Evolutionary conservation across 2,329 filamentous ascomycete species (phyloP).

Genomic region (Juglanconis oblonga): DNA sequence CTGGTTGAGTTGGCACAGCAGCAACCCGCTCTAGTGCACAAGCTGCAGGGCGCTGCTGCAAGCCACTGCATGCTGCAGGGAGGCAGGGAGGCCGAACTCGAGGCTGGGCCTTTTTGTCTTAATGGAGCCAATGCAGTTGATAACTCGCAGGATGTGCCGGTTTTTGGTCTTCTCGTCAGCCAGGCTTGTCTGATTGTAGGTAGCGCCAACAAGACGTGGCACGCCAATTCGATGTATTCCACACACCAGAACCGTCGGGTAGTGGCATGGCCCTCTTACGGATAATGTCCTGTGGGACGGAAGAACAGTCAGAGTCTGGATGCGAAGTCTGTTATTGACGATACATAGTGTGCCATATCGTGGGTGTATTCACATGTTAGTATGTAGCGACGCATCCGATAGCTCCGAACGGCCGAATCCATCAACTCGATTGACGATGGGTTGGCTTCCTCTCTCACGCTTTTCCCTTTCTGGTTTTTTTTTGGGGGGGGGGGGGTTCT

Average conservation of each 20-base stretch:
- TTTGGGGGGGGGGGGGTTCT: too few relatives aligned
- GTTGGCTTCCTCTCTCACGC: background rate
- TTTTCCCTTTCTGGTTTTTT: too few relatives aligned
- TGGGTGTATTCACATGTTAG: background rate
- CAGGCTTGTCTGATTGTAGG: background rate
- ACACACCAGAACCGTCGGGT: background rate
- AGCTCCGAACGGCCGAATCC: background rate
- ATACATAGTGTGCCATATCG: background rate
- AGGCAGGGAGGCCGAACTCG: constrained; percentile 16
- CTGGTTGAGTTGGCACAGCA: constrained; percentile 8
- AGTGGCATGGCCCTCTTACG: background rate
- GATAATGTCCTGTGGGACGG: background rate
- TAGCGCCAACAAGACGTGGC: background rate
- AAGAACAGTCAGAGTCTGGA: background rate
- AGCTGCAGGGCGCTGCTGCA: constrained; percentile 19
- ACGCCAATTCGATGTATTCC: background rate
- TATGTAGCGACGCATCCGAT: background rate
- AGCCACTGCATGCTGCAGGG: constrained; percentile 27
- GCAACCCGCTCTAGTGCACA: constrained; percentile 7
- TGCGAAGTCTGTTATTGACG: background rate
- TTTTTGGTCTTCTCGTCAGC: background rate
- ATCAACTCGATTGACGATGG: background rate
- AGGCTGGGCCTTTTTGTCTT: constrained; percentile 9
- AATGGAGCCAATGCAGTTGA: constrained; percentile 15
- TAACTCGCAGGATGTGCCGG: constrained; percentile 12